Base-by-base conservation (phyloP, 805 yeast genomes). In the Ogataea glucozyma region DNA sequence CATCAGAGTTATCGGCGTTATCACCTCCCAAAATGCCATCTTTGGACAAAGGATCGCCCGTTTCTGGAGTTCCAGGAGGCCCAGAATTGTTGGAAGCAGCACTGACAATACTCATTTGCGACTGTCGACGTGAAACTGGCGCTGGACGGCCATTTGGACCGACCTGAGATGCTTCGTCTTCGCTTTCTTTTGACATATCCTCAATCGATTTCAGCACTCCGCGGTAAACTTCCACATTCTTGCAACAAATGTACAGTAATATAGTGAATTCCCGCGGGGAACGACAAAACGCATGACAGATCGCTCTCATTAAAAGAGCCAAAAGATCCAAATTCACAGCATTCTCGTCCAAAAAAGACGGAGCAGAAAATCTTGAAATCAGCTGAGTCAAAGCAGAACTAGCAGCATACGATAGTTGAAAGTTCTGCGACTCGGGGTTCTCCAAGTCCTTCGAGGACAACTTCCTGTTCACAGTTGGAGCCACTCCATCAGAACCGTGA, bases 221-320 rank as follows among this genome's bases (percentile, higher is more conserved):
- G 29, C 63, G 65, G 47, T 66, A 74, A 2, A 60, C 52, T 29
- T 62, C 63, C 39, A 63, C 69, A 47, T 74, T 68, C 44, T 71
- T 73, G 13, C 70, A 42, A 3, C 84, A 54, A 0, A 77, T 67
- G 53, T 71, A 81, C 7, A 83, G 54, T 46, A 83, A 62, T 58
- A 79, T 73, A 43, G 80, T 61, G 1, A 83, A 74, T 22, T 79
- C 77, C 18, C 62, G 61, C 6, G 79, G 81, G 50, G 68, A 56
- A 34, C 79, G 70, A n/a, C 75, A 58, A 3, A 77, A 64, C 4
- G 80, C 70, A 18, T 75, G 76, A 37, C 81, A 70, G 3, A 83
- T 58, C 1, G 85, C 66, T 40, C 85, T 67, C 4, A 83, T 48
- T n/a, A 85, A 30, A 10, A 85, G 58, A 0, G 89, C 82, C 21